Evolutionary conservation across 169 alveolate genomes (phyloP).

Genomic region (Plasmodium gallinaceum): DNA sequence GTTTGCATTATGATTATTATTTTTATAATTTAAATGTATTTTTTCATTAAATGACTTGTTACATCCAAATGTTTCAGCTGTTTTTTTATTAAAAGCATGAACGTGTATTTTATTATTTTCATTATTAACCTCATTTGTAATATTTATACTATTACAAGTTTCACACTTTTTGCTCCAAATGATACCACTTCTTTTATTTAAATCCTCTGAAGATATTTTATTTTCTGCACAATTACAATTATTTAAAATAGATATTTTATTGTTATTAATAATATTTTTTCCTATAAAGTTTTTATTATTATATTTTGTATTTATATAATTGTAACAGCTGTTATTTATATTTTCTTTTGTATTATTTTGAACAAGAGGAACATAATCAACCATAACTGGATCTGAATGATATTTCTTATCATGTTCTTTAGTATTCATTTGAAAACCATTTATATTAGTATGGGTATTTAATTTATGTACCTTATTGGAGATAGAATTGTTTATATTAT

Average conservation of each 20-base stretch:
- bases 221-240: background rate
- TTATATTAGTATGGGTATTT: background rate
- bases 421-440: background rate
- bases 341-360: constrained; percentile 11
- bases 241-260: background rate
- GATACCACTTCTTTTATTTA: constrained; percentile 9
- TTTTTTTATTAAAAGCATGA: background rate
- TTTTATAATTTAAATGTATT: background rate
- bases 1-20: background rate
- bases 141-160: background rate
- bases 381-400: background rate
- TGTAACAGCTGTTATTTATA: background rate
- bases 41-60: too few species aligned
- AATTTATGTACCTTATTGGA: constrained; percentile 15
- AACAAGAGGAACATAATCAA: background rate
- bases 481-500: background rate
- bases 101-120: background rate
- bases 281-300: background rate
- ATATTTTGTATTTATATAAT: constrained; percentile 8
- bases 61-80: too few species aligned
- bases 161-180: background rate
- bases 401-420: constrained; percentile 22
- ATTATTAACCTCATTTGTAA: background rate
- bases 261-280: background rate
- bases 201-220: background rate